Evolutionary conservation across 495 filamentous ascomycete species (phyloP), one percentile per base, ranked within the genome.

Genomic region (Podospora didyma): DNA sequence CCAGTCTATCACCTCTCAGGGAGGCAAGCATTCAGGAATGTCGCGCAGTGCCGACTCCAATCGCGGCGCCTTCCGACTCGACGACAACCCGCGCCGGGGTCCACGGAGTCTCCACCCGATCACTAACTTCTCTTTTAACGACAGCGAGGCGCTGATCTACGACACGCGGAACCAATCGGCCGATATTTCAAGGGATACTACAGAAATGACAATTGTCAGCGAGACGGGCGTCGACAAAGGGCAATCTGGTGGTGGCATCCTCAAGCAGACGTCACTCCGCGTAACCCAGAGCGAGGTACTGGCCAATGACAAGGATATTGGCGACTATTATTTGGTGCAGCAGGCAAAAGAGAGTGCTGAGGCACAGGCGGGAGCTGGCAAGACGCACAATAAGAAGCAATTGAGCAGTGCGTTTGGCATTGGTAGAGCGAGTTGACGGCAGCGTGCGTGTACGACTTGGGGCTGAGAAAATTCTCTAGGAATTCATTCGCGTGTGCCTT

Each of bases 71-170:
- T 67, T 63, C 26, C 31, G 49, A 19, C 64, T 73, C 35, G 66
- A 74, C 45, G 75, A 72, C 42, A 69, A 64, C 45, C 71, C 70
- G 42, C 72, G 73, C n/a, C 69, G 76, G 22, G 67, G 75, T 14
- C 71, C 72, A 1, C 56, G 68, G 5, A 76, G 64, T 42, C 66
- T 66, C 3, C 69, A 83, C 57, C 76, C 77, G 16, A 72, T 77
- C 31, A 79, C 79, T 5, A 67, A 73, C 7, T 62, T 80, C 58
- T 75, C 78, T 10, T 71, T 78, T 46, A 78, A 63, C 51, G 78
- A 75, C 64, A 81, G 79, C 59, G 76, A 81, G 51, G 79, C 81
- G 60, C 67, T 67, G 31, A 80, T 81, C 42, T 59, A 76, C 51
- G 60, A 49, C 53, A 63, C 70, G 9, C 14, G 45, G 3, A 41